Evolutionary conservation across 208 protist genomes (phyloP), one percentile per base, ranked within the genome.

Genomic region (Endotrypanum monterogeii): DNA sequence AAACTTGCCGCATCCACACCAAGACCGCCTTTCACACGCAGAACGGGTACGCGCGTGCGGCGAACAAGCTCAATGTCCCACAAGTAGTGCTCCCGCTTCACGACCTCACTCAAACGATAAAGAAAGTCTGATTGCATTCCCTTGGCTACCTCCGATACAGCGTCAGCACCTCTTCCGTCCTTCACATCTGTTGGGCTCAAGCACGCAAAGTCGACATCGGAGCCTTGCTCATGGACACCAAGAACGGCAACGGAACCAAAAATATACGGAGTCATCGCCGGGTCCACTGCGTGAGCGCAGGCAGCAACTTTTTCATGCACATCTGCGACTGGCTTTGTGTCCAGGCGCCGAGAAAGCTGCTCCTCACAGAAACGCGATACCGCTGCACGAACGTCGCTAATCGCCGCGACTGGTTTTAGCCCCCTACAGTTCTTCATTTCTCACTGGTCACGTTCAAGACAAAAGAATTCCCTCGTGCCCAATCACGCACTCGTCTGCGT

Each of bases 201-300:
- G 37, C 82, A 88, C 3, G 92, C 93, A 57, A 97, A 88, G 61
- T 97, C 93, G 25, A 95, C 90, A 67, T 97, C 93, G 51, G 80
- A 90, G 50, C 82, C 85, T 32, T 62, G 69, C 69, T 92, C 83
- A 66, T 93, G 86, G 52, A 93, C 78, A 46, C 90, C 93, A 51
- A 91, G 91, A 3, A 90, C 89, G 12, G 76, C 86, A 25, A 89
- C 89, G 30, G 93, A 97, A 75, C 93, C 93, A 56, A 97, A 97
- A 50, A 90, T 83, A 77, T 89, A 94, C 14, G 93, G 77, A 1
- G 77, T 79, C 81, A 91, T 84, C 25, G 51, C 32, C 0, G 84
- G 71, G 66, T 94, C 90, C 1, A 96, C 86, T 4, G 32, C 23
- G 11, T 77, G 67, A n/a, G 92, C 82, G 66, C 83, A 86, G 0